These are phyloP conservation scores for Neonectria neomacrospora DNA, from an alignment of 2,329 filamentous ascomycete species.

Conservation along the genomic window DNA sequence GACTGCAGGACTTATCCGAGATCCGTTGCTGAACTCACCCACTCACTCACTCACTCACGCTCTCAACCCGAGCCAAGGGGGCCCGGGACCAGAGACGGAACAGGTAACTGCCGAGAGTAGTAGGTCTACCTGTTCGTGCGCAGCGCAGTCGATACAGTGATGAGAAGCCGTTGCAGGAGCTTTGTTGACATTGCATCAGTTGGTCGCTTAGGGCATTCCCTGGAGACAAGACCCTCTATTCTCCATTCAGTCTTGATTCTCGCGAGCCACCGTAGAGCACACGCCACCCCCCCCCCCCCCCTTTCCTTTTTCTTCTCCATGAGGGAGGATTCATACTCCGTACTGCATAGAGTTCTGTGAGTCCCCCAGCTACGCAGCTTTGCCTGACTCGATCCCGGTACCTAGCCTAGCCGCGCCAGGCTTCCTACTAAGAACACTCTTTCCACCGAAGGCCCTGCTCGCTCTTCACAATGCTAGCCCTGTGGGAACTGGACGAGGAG, in stretches of 20 bases:
- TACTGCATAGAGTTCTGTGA: not conserved
- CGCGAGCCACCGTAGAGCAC: not conserved
- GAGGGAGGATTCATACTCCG: not conserved
- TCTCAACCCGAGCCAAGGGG: not conserved
- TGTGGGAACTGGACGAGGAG: not conserved
- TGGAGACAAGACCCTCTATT: slow-evolving; percentile 1
- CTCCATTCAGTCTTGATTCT: slow-evolving; percentile 2
- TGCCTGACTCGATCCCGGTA: slow-evolving; percentile 4
- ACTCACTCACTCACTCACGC: not conserved
- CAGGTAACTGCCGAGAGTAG: not conserved
- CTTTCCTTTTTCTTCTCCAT: not conserved
- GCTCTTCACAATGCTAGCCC: not conserved
- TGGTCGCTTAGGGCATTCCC: slow-evolving; percentile 3
- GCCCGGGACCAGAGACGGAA: not conserved
- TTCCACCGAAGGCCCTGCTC: slow-evolving; percentile 12
- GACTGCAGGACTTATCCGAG: not conserved
- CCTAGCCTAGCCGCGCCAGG: slow-evolving; percentile 1
- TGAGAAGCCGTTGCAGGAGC: not conserved
- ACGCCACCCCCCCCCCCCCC: not conserved
- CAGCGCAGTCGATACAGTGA: not conserved
- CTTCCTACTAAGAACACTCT: slow-evolving; percentile 1
- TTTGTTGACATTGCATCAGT: not conserved
- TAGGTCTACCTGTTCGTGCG: not conserved
- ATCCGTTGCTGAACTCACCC: not conserved
- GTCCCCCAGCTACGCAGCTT: slow-evolving; percentile 3